Percentiles rank a stretch among this genome's conserved stretches.
These are phyloP conservation scores for Corynespora cassiicola DNA, from an alignment of 2,329 filamentous ascomycete species.

Conservation along the genomic window DNA sequence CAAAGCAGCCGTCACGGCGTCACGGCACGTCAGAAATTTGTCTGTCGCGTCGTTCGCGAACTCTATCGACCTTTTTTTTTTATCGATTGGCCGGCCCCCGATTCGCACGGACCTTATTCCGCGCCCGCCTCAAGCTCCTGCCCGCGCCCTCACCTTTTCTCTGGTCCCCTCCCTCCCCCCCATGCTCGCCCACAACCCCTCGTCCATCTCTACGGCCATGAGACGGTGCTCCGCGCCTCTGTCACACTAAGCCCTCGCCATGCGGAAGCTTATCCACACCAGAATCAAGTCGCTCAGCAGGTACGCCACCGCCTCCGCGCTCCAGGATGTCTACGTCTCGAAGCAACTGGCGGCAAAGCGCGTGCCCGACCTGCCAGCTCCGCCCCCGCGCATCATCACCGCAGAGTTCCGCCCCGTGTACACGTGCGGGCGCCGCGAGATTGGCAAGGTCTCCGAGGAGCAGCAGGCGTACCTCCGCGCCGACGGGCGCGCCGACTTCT, in stretches of 20 bases:
- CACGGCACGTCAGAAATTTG: no score
- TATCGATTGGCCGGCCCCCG: not conserved
- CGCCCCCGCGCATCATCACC: conserved; percentile 74
- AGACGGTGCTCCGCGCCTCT: no score
- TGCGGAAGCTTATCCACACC: conserved; percentile 67
- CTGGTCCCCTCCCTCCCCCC: not conserved
- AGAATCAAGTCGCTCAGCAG: conserved; percentile 61
- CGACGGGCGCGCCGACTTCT: conserved; percentile 63
- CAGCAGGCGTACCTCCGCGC: conserved; percentile 53
- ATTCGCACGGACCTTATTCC: conserved; percentile 2
- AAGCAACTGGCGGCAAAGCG: conserved; percentile 68
- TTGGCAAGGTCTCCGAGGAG: conserved; percentile 52
- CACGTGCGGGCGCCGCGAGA: conserved; percentile 86
- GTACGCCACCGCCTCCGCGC: conserved; percentile 60
- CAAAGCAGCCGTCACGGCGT: no score
- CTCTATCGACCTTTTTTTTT: no score
- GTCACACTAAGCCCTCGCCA: no score
- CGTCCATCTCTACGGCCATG: not conserved
- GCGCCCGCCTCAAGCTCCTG: not conserved
- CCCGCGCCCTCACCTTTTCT: conserved; percentile 1
- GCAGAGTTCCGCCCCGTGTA: conserved; percentile 85
- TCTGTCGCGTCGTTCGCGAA: no score
- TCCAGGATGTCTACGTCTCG: conserved; percentile 65
- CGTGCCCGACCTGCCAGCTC: conserved; percentile 51
- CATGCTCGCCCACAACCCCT: not conserved